Evolutionary conservation across 2,329 filamentous ascomycete species (phyloP).

Genomic region (Diaporthe ilicicola): DNA sequence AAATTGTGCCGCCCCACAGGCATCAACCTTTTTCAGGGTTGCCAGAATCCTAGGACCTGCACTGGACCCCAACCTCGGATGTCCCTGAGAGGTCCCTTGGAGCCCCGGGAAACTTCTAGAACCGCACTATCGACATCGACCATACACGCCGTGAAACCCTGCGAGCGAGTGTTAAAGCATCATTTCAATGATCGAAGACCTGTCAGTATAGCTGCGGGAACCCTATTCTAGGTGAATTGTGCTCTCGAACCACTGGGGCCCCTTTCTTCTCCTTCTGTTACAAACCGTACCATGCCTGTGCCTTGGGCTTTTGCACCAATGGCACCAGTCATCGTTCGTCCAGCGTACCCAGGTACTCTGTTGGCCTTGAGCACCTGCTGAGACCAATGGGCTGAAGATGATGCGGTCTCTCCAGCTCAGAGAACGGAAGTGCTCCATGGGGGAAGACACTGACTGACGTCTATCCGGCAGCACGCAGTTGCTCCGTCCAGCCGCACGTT

Average conservation of each 20-base stretch:
- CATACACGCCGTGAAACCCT: too few species aligned
- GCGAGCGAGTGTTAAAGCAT: background rate
- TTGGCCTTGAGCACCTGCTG: too few species aligned
- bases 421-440: background rate
- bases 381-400: background rate
- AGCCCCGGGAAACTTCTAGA: background rate
- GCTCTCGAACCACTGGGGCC: background rate
- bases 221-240: background rate
- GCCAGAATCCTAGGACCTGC: background rate
- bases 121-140: background rate
- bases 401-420: background rate
- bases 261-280: background rate
- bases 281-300: too few species aligned
- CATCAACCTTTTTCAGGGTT: background rate
- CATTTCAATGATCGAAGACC: too few species aligned
- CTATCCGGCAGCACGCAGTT: background rate
- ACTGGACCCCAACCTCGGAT: background rate
- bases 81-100: background rate
- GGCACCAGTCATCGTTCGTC: too few species aligned
- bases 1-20: background rate
- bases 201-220: background rate
- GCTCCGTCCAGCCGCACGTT: background rate
- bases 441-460: slow-evolving; percentile 5
- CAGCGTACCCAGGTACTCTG: too few species aligned
- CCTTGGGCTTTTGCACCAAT: too few species aligned